A percentile compares a stretch with the other conserved stretches of the same genome.
phyloP scores from a whole-genome alignment of 306 rosid species.

The Gynostemma pentaphyllum region DNA sequence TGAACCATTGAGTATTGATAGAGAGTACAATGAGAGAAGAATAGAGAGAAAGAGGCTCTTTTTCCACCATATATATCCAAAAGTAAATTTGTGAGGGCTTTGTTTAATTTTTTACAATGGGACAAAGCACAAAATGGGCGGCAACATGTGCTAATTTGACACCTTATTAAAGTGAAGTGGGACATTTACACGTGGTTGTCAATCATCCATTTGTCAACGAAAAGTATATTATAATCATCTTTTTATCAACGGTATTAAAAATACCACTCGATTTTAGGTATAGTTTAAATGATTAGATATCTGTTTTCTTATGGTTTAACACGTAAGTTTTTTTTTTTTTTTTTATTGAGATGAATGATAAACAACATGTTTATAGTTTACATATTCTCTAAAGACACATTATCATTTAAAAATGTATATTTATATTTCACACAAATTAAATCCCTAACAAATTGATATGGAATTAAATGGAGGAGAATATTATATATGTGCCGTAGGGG shows the following conservation, averaged over 20 bases:
- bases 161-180: constrained; percentile 23
- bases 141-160: constrained; percentile 36
- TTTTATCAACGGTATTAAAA: too few species aligned
- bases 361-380: too few species aligned
- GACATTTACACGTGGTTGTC: constrained; percentile 47
- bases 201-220: constrained; percentile 19
- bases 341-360: too few species aligned
- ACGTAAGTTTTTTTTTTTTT: too few species aligned
- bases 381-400: too few species aligned
- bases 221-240: neutral
- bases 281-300: too few species aligned
- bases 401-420: too few species aligned
- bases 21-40: constrained; percentile 1
- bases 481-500: neutral
- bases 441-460: too few species aligned
- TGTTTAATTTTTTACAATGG: constrained; percentile 18
- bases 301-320: too few species aligned
- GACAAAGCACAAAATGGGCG: constrained; percentile 44
- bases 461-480: neutral
- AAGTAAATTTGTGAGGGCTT: constrained; percentile 23
- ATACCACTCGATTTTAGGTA: too few species aligned
- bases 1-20: too few species aligned
- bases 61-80: neutral
- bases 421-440: too few species aligned
- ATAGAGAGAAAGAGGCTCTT: neutral